A percentile compares a stretch with the other conserved stretches of the same genome.
phyloP scores from a whole-genome alignment of 139 green algal species.

The Chlorella sp. region DNA sequence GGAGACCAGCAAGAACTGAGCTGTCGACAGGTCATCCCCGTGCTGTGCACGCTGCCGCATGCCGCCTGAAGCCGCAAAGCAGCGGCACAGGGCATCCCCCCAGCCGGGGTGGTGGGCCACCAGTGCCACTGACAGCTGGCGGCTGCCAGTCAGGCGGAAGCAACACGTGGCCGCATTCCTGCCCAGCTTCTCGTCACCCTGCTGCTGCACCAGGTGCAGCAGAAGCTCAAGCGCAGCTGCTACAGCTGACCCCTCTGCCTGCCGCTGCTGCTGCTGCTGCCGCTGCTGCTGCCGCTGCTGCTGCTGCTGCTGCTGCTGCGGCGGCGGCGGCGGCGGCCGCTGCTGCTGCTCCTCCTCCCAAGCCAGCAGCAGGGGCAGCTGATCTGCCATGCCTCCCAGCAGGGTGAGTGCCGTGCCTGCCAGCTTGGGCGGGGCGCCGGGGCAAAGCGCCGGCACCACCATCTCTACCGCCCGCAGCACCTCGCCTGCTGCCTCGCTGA shows the following conservation, averaged over 20 bases:
- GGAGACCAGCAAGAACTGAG: not conserved
- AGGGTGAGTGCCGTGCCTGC: constrained; percentile 72
- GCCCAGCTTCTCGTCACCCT: constrained; percentile 56
- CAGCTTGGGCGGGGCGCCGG: constrained; percentile 56
- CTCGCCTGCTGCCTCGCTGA: not conserved
- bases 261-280: not conserved
- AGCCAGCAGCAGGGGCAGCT: constrained; percentile 41
- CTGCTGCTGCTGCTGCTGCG: not conserved
- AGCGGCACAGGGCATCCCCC: constrained; percentile 8
- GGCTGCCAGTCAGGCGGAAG: constrained; percentile 46
- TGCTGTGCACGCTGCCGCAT: not conserved
- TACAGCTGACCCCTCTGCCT: not conserved
- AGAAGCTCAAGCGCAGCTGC: constrained; percentile 43
- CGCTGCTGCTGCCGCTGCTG: too few relatives aligned
- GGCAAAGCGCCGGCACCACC: not conserved
- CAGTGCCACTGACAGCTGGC: constrained; percentile 44
- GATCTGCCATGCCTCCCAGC: constrained; percentile 59
- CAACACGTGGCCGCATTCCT: constrained; percentile 67
- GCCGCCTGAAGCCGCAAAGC: not conserved
- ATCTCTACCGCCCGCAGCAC: not conserved
- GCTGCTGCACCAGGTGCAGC: constrained; percentile 25
- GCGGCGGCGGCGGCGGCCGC: not conserved
- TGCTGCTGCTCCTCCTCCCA: not conserved
- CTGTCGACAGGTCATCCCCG: not conserved
- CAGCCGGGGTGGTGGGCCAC: constrained; percentile 17